Evolutionary conservation across 495 filamentous ascomycete genomes (phyloP).

Genomic region (Xylaria acuta): DNA sequence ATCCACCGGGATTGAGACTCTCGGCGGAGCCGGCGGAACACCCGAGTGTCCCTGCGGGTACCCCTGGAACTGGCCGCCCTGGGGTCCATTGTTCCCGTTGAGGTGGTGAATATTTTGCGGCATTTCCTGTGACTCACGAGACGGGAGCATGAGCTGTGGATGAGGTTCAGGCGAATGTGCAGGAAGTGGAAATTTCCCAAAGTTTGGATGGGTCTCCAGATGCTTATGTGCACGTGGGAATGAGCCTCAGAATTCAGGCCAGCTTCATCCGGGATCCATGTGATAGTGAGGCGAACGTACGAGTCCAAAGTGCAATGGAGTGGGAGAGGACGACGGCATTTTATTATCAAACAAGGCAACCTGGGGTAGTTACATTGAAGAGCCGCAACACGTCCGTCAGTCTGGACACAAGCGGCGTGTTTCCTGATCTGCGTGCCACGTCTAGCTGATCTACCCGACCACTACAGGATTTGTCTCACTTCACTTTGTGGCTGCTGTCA

Average conservation of each 20-base stretch:
- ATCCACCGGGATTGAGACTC: slow-evolving; percentile 11
- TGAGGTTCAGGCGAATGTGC: slow-evolving; percentile 5
- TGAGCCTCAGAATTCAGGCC: neutral
- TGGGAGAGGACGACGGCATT: neutral
- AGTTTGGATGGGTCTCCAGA: neutral
- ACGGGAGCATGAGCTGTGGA: neutral
- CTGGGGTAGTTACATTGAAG: neutral
- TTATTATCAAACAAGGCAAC: neutral
- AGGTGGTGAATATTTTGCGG: neutral
- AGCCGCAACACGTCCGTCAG: neutral
- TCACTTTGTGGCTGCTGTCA: neutral
- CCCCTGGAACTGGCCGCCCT: slow-evolving; percentile 14
- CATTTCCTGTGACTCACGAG: slow-evolving; percentile 1
- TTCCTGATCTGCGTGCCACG: neutral
- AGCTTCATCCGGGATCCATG: neutral
- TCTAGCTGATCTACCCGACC: neutral
- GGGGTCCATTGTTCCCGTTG: slow-evolving; percentile 14
- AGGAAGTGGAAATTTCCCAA: neutral
- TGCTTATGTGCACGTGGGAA: neutral
- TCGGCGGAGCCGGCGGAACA: slow-evolving; percentile 2
- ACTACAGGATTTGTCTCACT: neutral
- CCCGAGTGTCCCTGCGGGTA: neutral
- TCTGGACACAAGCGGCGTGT: neutral
- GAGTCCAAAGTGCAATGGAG: neutral
- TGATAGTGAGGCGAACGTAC: neutral